Percentiles rank a stretch among this genome's conserved stretches.
Conservation (phyloP, 208 protist genomes). For the Trypanosoma lewisi region DNA sequence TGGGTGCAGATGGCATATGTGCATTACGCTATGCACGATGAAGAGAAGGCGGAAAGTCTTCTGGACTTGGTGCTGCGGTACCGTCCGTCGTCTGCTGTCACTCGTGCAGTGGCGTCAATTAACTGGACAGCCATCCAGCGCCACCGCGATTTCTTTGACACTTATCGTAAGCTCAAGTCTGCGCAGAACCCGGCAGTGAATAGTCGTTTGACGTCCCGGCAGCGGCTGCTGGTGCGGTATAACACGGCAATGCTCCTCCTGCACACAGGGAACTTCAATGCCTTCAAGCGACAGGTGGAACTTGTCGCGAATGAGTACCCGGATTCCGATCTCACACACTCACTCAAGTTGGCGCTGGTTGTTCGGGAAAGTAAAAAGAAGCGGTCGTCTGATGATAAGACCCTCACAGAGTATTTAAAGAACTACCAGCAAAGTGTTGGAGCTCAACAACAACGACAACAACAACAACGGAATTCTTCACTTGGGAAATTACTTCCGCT, state of each 20-base stretch:
- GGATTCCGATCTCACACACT: conserved; percentile 60
- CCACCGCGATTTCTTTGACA: conserved; percentile 73
- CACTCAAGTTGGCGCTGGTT: conserved; percentile 58
- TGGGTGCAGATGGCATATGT: conserved; percentile 87
- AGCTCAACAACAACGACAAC: conserved; percentile 4
- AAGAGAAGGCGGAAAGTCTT: conserved; percentile 43
- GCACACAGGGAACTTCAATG: conserved; percentile 44
- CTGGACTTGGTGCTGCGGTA: conserved; percentile 51
- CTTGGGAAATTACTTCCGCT: conserved; percentile 31
- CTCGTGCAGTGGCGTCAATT: conserved; percentile 62
- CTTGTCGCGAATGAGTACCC: conserved; percentile 59
- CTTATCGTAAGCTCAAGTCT: conserved; percentile 57
- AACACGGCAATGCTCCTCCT: conserved; percentile 85
- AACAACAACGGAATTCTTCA: conserved; percentile 5
- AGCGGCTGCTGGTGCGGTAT: conserved; percentile 76
- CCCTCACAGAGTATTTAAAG: conserved; percentile 24
- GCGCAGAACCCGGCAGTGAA: conserved; percentile 60
- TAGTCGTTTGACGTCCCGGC: conserved; percentile 55
- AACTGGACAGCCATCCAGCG: conserved; percentile 68
- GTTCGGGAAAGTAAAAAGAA: conserved; percentile 61
- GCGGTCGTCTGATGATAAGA: conserved; percentile 33
- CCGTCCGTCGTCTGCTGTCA: conserved; percentile 61
- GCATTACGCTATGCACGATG: conserved; percentile 39
- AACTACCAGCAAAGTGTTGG: conserved; percentile 22
- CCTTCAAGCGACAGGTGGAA: conserved; percentile 61